Evolutionary conservation across 2,329 filamentous ascomycete species (phyloP).

Genomic region (Fusarium sp.): DNA sequence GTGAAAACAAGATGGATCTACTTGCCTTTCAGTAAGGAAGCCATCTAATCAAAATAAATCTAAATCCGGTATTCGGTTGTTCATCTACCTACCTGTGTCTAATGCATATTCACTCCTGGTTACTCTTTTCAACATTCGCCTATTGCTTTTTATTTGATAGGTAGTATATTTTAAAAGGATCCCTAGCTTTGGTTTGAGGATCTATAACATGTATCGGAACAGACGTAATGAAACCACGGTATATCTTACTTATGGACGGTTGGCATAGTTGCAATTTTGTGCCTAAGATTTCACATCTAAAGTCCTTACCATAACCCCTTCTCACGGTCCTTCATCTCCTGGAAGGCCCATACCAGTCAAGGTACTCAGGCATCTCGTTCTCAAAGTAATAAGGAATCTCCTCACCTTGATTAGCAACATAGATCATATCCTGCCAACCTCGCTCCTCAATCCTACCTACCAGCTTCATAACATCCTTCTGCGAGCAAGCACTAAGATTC

Average conservation of each 20-base stretch:
- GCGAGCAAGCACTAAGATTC: constrained; percentile 30
- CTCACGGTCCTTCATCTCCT: no score
- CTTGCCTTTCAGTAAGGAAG: no score
- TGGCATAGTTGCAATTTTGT: neutral
- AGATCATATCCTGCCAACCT: constrained; percentile 46
- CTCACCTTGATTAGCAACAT: constrained; percentile 35
- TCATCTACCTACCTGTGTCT: no score
- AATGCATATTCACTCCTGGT: no score
- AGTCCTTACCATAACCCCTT: neutral
- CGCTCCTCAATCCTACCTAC: constrained; percentile 31
- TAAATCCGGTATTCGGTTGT: no score
- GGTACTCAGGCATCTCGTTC: neutral
- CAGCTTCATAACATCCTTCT: constrained; percentile 22
- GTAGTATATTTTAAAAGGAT: no score
- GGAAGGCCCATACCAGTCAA: neutral
- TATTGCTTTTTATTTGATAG: no score
- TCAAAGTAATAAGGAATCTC: constrained; percentile 26
- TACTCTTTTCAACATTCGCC: no score
- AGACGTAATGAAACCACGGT: neutral
- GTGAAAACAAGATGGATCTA: no score
- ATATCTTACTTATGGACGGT: neutral
- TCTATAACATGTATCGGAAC: no score
- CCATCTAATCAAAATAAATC: no score
- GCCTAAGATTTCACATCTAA: neutral
- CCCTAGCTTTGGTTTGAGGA: no score